Conservation (phyloP, 1,139 yeast species). For the Saccharomycopsis hybrid region DNA sequence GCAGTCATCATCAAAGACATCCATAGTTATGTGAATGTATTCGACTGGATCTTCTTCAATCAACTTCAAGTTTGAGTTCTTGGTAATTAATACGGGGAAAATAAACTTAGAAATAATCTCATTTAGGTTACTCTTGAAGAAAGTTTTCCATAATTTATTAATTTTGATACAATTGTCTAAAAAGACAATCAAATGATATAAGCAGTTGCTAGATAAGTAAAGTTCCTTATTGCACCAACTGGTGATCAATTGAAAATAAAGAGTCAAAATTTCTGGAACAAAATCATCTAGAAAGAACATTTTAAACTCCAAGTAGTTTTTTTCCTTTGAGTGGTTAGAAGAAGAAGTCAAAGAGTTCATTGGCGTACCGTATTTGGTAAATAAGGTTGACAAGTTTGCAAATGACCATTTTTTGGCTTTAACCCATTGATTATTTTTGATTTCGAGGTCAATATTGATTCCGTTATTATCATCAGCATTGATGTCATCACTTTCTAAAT, state of each 20-base stretch:
- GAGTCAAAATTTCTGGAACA: constrained; percentile 66
- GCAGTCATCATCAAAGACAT: constrained; percentile 45
- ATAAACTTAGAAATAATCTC: constrained; percentile 65
- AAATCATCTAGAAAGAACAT: constrained; percentile 44
- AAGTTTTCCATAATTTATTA: constrained; percentile 41
- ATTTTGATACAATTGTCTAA: constrained; percentile 57
- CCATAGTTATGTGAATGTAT: constrained; percentile 75
- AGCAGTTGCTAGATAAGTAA: constrained; percentile 66
- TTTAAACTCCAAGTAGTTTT: constrained; percentile 46
- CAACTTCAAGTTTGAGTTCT: constrained; percentile 60
- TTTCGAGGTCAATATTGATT: constrained; percentile 16
- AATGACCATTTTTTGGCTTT: constrained; percentile 91
- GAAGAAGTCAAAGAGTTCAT: constrained; percentile 21
- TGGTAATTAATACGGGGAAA: constrained; percentile 72
- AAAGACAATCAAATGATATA: constrained; percentile 64
- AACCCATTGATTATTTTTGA: constrained; percentile 44
- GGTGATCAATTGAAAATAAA: constrained; percentile 61
- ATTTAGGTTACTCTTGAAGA: constrained; percentile 64
- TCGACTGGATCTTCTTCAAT: constrained; percentile 90
- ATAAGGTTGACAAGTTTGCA: constrained; percentile 71
- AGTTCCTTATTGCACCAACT: constrained; percentile 59
- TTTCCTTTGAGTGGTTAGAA: constrained; percentile 42
- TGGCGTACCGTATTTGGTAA: constrained; percentile 57
- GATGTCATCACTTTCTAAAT: too few species aligned
- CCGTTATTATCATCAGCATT: constrained; percentile 44